Evolutionary conservation across 2,329 filamentous ascomycete genomes (phyloP).

Genomic region (Cladosporium sp.): DNA sequence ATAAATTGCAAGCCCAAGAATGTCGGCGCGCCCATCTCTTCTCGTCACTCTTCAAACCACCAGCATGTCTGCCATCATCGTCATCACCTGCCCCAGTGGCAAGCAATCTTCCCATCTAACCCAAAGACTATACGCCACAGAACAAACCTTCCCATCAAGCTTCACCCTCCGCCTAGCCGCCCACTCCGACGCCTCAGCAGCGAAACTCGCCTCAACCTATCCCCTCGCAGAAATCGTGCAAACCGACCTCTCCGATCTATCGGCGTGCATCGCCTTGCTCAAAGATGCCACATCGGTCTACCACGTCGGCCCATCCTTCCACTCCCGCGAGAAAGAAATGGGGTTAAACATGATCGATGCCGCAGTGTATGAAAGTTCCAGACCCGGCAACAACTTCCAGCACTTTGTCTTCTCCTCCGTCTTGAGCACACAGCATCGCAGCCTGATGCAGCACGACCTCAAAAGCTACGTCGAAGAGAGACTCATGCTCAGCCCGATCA

Average conservation of each 20-base stretch:
- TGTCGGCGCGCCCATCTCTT: background rate
- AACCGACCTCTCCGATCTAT: conserved; percentile 19
- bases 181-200: background rate
- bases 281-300: conserved; percentile 34
- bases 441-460: conserved; percentile 40
- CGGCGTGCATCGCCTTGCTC: conserved; percentile 31
- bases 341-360: conserved; percentile 42
- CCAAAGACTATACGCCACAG: conserved; percentile 37
- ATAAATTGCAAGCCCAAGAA: background rate
- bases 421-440: conserved; percentile 36
- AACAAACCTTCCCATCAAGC: conserved; percentile 30
- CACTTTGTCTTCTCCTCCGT: conserved; percentile 42
- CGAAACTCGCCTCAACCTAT: background rate
- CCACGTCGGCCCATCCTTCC: conserved; percentile 40
- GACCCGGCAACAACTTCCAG: conserved; percentile 29
- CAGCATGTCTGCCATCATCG: background rate
- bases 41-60: background rate
- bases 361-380: conserved; percentile 26
- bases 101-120: conserved; percentile 40
- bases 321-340: conserved; percentile 38
- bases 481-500: conserved; percentile 36
- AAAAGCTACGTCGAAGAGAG: conserved; percentile 40
- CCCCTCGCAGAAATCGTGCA: background rate
- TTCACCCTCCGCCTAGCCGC: background rate
- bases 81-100: conserved; percentile 40